Evolutionary conservation across 129 eudicot genomes (phyloP).

Genomic region (Sambucus nigra): DNA sequence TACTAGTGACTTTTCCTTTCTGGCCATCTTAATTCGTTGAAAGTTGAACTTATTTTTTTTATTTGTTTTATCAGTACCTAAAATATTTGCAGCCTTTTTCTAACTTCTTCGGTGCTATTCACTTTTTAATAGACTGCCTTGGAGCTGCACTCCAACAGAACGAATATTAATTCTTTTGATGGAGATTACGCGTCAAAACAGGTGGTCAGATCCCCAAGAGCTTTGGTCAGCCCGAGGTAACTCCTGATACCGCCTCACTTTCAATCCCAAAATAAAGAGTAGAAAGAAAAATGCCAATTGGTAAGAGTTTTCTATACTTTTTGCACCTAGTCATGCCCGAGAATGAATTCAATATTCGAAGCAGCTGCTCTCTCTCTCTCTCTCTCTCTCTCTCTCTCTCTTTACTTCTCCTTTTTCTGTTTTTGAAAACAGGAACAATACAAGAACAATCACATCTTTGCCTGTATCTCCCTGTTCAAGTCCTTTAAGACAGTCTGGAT

Average conservation of each 20-base stretch:
- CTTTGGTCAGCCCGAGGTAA: slow-evolving; percentile 61
- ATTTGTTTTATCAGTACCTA: neutral
- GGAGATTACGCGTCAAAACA: slow-evolving; percentile 30
- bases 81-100: neutral
- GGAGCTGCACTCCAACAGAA: slow-evolving; percentile 53
- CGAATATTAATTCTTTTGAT: slow-evolving; percentile 34
- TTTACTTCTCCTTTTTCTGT: too few relatives aligned
- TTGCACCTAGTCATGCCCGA: neutral
- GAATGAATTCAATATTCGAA: too few relatives aligned
- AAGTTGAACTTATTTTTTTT: neutral
- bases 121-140: slow-evolving; percentile 38
- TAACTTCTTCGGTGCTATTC: slow-evolving; percentile 6
- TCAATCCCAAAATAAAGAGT: neutral
- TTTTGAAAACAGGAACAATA: slow-evolving; percentile 38
- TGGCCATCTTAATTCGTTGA: neutral
- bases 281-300: too few relatives aligned
- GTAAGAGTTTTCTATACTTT: too few relatives aligned
- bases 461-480: slow-evolving; percentile 90
- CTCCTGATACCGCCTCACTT: neutral
- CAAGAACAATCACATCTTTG: slow-evolving; percentile 66
- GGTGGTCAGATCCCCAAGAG: slow-evolving; percentile 33
- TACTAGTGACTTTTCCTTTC: neutral
- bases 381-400: too few relatives aligned
- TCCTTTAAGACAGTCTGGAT: slow-evolving; percentile 51
- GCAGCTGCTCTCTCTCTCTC: too few relatives aligned